Evolutionary conservation across 352 stramenopile genomes (phyloP), one percentile per base, ranked within the genome.

Genomic region (Phytophthora pseudosyringae): DNA sequence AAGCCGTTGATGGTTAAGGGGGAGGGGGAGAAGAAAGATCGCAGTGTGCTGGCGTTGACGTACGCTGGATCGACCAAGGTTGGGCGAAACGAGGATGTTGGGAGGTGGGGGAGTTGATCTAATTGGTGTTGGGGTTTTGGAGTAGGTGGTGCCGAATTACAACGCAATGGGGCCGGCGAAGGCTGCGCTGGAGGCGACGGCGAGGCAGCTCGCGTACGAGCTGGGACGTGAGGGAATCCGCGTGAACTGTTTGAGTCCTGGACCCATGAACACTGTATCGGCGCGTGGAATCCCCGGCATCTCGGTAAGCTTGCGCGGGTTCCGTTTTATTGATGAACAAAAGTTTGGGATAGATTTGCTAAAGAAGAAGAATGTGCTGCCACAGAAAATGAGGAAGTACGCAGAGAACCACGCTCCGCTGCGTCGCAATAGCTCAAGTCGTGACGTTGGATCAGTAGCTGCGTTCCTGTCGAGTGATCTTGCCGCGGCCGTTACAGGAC

Each of bases 141-240:
- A 28, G n/a, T 13, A 73, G 66, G 88, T 95, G 35, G 81, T 98
- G 38, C 91, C 88, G 11, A 91, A 84, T 47, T 98, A 98, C 76
- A 94, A 96, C 60, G 73, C 94, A 15, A 98, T 98, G 93, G 93
- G 93, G 5, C 91, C 91, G 5, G 90, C 89, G 15, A 98, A 98
- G 59, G 93, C 91, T 31, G 86, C 88, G 7, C 76, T 98, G 5
- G 93, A 98, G 60, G 85, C 88, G 5, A 90, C 83, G 12, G 73
- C 91, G 18, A 75, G 92, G 26, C 86, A 92, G 31, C 69, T 98
- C 4, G 93, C 93, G 18, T 76, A 83, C 31, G 93, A 98, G 40
- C 71, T 97, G 2, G 84, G 86, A 11, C 66, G 71, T 0, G 63
- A 89, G 15, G 77, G 86, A 18, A 90, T 98, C 49, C 88, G 90